phyloP scores from a whole-genome alignment of 2,329 filamentous ascomycete species.

The Tolypocladium cylindrosporum region DNA sequence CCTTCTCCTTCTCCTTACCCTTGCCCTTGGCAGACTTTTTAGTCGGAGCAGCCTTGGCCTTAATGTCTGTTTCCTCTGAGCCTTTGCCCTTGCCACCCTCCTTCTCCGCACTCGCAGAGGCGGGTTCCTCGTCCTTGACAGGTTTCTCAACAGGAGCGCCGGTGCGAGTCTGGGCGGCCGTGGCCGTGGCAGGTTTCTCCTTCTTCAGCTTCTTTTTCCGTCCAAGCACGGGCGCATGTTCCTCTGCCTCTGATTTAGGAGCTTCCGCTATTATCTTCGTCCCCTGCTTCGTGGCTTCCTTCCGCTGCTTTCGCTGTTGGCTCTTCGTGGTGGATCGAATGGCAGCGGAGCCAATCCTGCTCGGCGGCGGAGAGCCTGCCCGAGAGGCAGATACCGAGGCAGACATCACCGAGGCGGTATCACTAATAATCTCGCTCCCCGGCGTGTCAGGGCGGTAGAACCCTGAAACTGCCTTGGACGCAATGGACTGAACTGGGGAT shows the following conservation, averaged over 20 bases:
- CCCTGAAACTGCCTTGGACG: conserved; percentile 19
- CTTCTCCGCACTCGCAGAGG: not conserved
- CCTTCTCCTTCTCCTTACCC: conserved; percentile 14
- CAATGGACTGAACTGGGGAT: conserved; percentile 18
- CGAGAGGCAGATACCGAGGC: conserved; percentile 58
- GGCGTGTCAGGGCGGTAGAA: conserved; percentile 59
- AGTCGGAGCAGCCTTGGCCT: conserved; percentile 17
- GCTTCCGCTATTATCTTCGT: conserved; percentile 41
- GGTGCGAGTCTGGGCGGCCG: conserved; percentile 5
- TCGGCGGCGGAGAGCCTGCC: conserved; percentile 59
- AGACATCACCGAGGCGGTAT: conserved; percentile 66
- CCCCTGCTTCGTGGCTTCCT: conserved; percentile 57
- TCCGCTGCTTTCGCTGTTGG: conserved; percentile 67
- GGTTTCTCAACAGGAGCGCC: conserved; percentile 5
- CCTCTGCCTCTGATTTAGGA: conserved; percentile 41
- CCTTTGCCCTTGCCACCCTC: conserved; percentile 3
- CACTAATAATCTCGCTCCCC: conserved; percentile 64
- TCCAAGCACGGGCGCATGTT: conserved; percentile 63
- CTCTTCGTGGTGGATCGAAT: conserved; percentile 65
- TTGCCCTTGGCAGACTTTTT: conserved; percentile 22
- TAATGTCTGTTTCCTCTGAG: conserved; percentile 8
- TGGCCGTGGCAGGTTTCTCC: conserved; percentile 36
- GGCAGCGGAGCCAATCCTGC: conserved; percentile 57
- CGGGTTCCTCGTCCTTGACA: conserved; percentile 6
- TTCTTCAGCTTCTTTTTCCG: conserved; percentile 84